Evolutionary conservation across 306 rosid species (phyloP), one percentile per base, ranked within the genome.

Genomic region (Prunus fruticosa): DNA sequence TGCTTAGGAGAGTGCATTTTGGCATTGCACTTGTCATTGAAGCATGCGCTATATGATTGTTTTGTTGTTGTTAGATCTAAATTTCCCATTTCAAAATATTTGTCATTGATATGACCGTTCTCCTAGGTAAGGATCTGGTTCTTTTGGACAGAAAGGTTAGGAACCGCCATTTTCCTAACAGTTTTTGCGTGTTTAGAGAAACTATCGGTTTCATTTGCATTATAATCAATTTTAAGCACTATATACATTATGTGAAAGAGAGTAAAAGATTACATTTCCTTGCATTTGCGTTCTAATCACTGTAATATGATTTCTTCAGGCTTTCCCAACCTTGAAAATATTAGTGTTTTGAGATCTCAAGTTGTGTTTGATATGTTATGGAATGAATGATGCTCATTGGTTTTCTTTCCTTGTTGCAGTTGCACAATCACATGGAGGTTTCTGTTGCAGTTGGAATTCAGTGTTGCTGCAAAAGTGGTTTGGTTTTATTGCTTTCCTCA

Each of bases 321-420:
- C 27, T 34, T 43, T 25, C 27, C 3, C 12, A 54, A 28, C 28
- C 27, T 20, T 56, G 11, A 20, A 56, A 8, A 56, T 34, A 3
- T 20, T 38, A 56, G 62, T 58, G 32, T 27, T 58, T 58, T 4
- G 15, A 11, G 64, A 22, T 27, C 20, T 6, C 20, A 16, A 10
- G 57, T 5, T 52, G 22, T 16, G 7, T 16, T 14, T 52, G 20
- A 52, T 14, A 5, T 52, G 5, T 28, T n/a, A 6, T 19, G 41
- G 16, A 10, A 10, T 30, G 38, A 57, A 11, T 45, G 34, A 64
- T 54, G 16, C 34, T 66, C 5, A 41, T 15, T 27, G 41, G 27
- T 60, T 61, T 34, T 34, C 5, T 68, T 67, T 80, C 27, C 68
- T 46, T 62, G 43, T 66, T 73, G 75, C 74, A 81, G 75, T 7